phyloP scores from a whole-genome alignment of 768 basidiomycete species.

The Amyloporia xantha region DNA sequence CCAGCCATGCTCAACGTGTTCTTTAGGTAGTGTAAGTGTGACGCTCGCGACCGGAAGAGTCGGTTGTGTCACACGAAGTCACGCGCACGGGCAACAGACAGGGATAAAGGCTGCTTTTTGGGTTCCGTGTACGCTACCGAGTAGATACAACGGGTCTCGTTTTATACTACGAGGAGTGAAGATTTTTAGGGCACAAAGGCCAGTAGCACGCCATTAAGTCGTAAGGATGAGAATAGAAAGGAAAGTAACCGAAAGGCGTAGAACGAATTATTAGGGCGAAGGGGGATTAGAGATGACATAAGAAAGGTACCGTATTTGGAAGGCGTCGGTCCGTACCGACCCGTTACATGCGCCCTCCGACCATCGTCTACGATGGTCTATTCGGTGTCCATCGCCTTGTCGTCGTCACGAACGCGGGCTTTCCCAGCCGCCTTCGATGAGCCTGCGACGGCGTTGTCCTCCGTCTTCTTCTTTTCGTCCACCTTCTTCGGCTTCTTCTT shows the following conservation, averaged over 20 bases:
- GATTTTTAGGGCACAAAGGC: too few relatives aligned
- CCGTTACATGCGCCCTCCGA: slow-evolving; percentile 5
- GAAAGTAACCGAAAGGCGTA: not conserved
- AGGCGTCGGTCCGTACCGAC: not conserved
- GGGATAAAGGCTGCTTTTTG: not conserved
- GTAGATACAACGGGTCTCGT: not conserved
- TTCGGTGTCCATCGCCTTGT: not conserved
- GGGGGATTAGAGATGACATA: too few relatives aligned
- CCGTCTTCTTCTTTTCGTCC: not conserved
- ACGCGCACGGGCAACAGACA: not conserved
- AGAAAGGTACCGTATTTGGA: too few relatives aligned
- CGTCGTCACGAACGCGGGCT: not conserved
- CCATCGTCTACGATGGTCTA: slow-evolving; percentile 1
- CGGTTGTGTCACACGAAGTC: not conserved
- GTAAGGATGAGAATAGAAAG: not conserved
- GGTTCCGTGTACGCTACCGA: not conserved
- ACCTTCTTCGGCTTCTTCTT: not conserved
- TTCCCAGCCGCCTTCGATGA: not conserved
- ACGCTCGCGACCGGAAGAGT: too few relatives aligned
- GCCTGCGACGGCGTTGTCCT: not conserved
- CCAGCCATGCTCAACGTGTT: too few relatives aligned
- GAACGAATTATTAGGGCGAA: too few relatives aligned
- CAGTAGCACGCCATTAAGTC: not conserved
- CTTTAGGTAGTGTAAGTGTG: too few relatives aligned
- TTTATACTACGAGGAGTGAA: not conserved